Conservation (phyloP, 2,329 filamentous ascomycete genomes). For the Orbilia javanica region DNA sequence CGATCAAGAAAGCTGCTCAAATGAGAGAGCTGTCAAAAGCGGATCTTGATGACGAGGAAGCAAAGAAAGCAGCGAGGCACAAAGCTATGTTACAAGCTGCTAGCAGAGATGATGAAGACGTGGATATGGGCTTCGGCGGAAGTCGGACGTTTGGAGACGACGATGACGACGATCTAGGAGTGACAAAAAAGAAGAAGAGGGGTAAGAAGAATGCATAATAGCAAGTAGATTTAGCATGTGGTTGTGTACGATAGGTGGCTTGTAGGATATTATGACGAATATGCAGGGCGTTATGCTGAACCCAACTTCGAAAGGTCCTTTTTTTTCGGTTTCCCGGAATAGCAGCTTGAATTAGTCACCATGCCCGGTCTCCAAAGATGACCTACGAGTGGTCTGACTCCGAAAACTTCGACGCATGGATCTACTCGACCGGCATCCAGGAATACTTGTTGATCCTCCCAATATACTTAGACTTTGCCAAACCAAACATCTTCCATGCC, state of each 20-base stretch:
- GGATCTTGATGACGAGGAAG: slow-evolving; percentile 67
- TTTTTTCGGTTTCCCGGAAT: background rate
- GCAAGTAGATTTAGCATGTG: slow-evolving; percentile 17
- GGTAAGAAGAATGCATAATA: slow-evolving; percentile 77
- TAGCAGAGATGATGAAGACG: slow-evolving; percentile 85
- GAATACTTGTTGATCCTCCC: background rate
- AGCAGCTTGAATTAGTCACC: background rate
- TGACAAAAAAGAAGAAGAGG: slow-evolving; percentile 74
- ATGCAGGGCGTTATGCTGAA: slow-evolving; percentile 10
- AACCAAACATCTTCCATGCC: background rate
- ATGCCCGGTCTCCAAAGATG: background rate
- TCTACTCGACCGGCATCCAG: background rate
- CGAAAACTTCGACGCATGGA: background rate
- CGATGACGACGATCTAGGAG: slow-evolving; percentile 71
- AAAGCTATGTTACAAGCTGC: slow-evolving; percentile 80
- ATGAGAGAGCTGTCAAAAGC: slow-evolving; percentile 59
- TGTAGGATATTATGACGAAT: slow-evolving; percentile 8
- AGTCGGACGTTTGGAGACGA: slow-evolving; percentile 84
- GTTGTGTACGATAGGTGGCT: slow-evolving; percentile 18
- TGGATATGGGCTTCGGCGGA: slow-evolving; percentile 94
- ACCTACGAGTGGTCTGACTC: background rate
- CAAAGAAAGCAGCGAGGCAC: slow-evolving; percentile 75
- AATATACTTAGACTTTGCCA: background rate
- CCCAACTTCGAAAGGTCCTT: background rate
- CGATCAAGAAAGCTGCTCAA: slow-evolving; percentile 82